These are phyloP conservation scores for Podochytrium sp. DNA, from an alignment of 192 early-diverging fungal genomes.

Conservation along the genomic window DNA sequence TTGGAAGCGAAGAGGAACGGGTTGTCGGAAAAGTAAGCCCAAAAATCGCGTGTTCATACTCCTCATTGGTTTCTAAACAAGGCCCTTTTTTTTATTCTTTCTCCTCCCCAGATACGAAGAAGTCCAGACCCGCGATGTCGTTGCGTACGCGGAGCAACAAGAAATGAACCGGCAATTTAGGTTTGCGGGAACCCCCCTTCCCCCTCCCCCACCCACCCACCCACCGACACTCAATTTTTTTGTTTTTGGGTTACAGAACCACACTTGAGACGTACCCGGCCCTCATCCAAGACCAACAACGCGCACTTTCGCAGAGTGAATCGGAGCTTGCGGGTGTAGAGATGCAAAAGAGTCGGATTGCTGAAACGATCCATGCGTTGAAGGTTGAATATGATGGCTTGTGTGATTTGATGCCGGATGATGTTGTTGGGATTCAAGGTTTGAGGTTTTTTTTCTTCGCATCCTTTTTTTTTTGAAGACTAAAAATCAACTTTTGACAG, in stretches of 20 bases:
- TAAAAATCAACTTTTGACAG: not conserved
- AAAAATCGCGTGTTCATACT: too few relatives aligned
- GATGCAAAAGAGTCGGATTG: not conserved
- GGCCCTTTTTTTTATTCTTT: too few relatives aligned
- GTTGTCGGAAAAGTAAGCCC: constrained; percentile 10
- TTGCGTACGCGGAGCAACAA: too few relatives aligned
- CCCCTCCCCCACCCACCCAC: too few relatives aligned
- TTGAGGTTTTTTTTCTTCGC: not conserved
- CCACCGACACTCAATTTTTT: too few relatives aligned
- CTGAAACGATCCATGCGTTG: not conserved
- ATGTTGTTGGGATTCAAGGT: constrained; percentile 33
- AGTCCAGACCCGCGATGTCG: too few relatives aligned
- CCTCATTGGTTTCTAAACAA: too few relatives aligned
- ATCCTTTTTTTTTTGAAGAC: too few relatives aligned
- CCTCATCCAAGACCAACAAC: not conserved
- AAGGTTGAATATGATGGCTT: constrained; percentile 12
- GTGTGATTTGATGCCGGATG: constrained; percentile 28
- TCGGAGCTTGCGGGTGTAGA: not conserved
- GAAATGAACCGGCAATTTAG: too few relatives aligned
- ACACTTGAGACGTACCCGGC: not conserved
- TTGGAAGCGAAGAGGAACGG: not conserved
- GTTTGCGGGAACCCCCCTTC: too few relatives aligned
- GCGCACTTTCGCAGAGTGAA: not conserved
- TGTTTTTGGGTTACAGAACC: not conserved
- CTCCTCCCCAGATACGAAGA: too few relatives aligned